phyloP scores from a whole-genome alignment of 2,329 filamentous ascomycete species.

The Pseudogymnoascus pannorum region DNA sequence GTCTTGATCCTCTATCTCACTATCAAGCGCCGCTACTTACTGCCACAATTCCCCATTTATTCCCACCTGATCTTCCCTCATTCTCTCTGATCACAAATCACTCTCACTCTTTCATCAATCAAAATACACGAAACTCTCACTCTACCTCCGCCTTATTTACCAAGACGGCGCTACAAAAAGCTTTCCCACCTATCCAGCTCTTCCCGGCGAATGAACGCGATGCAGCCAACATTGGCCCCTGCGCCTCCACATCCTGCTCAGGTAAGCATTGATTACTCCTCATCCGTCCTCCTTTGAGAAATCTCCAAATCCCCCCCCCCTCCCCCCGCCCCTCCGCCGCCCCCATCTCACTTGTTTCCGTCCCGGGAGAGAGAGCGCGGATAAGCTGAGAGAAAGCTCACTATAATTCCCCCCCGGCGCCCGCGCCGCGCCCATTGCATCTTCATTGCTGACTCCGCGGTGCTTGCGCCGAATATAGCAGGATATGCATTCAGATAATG shows the following conservation, averaged over 20 bases:
- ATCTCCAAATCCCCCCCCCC: background rate
- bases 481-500: constrained; percentile 13
- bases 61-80: background rate
- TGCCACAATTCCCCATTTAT: background rate
- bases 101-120: no score
- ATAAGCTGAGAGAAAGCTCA: constrained; percentile 4
- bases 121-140: background rate
- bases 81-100: background rate
- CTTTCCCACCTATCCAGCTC: background rate
- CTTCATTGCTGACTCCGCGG: constrained; percentile 8
- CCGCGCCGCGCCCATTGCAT: background rate
- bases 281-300: constrained; percentile 1
- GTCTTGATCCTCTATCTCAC: background rate
- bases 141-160: background rate
- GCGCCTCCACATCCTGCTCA: constrained; percentile 12
- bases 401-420: constrained; percentile 4
- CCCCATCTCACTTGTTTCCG: background rate
- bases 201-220: constrained; percentile 5
- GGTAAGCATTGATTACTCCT: constrained; percentile 11
- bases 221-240: constrained; percentile 12
- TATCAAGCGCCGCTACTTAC: background rate
- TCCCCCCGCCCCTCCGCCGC: background rate
- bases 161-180: constrained; percentile 1
- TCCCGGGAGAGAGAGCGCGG: background rate
- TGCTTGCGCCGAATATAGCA: background rate